Base-by-base conservation (phyloP, 129 eudicot species). In the Glebionis coronaria region DNA sequence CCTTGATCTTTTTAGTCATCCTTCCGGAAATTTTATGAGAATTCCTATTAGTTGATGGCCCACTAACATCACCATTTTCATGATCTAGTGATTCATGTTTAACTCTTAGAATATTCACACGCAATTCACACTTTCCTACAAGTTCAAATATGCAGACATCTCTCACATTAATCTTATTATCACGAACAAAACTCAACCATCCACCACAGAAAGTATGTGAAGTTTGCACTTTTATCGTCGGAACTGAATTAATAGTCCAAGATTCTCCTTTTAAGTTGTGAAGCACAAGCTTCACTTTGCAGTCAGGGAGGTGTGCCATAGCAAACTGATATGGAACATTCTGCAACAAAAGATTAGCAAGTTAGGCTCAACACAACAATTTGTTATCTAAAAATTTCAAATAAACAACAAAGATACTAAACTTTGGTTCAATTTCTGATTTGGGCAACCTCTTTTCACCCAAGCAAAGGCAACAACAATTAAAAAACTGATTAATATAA, bases 161-260 rank as follows among this genome's bases (percentile, higher is more conserved):
- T 61, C 84, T 91, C 42, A 82, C 56, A 69, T 78, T 82, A 44
- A 92, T 80, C 70, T 65, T 72, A 64, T 92, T 92, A 40, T 78
- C 91, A 60, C 98, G 98, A 28, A 86, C 98, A 82, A 88, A 92
- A 49, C 74, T 69, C 71, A 87, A 69, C 98, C 98, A 92, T 46
- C 98, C 96, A 50, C 98, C 98, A 79, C 95, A 92, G 13, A 92
- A 81, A 12, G 97, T 90, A 80, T 90, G 97, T 29, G 90, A 82
- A 9, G 96, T 87, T 75, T 86, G 93, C 56, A 83, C 96, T 59
- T 78, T 82, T 71, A 84, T 82, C 58, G 95, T 88, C 40, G 98
- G 98, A 19, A 92, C 72, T 16, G 95, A 85, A 80, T 87, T 92
- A 20, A 92, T 79, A 6, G 81, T 76, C 98, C 98, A 92, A 70